A percentile compares a stretch with the other conserved stretches of the same genome.
These are phyloP conservation scores for Metschnikowia kunwiensis DNA, from an alignment of 805 yeast genomes.

Conservation along the genomic window DNA sequence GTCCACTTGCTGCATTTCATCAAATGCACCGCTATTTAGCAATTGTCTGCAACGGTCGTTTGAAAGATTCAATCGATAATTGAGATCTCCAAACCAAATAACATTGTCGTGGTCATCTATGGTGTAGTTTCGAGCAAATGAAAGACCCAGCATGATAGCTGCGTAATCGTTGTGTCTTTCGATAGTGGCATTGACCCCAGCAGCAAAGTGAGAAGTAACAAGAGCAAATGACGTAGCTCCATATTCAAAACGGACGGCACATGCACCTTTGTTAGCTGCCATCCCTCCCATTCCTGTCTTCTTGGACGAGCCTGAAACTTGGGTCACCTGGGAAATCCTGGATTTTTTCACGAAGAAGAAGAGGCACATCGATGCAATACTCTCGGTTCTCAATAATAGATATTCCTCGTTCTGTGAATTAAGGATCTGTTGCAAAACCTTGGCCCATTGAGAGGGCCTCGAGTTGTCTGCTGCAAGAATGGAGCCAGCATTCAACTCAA, in stretches of 20 bases:
- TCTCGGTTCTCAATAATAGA: conserved; percentile 68
- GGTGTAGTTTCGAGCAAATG: conserved; percentile 73
- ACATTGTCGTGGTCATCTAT: conserved; percentile 81
- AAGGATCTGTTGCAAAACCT: conserved; percentile 57
- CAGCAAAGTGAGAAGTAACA: conserved; percentile 90
- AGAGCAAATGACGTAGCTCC: conserved; percentile 76
- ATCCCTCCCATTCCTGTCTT: conserved; percentile 97
- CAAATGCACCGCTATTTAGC: conserved; percentile 44
- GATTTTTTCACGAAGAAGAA: conserved; percentile 58
- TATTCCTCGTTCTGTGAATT: conserved; percentile 48
- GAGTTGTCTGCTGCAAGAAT: conserved; percentile 83
- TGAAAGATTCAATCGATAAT: conserved; percentile 69
- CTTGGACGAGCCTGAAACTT: conserved; percentile 91
- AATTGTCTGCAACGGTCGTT: conserved; percentile 70
- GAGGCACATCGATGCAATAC: conserved; percentile 66
- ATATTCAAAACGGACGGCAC: conserved; percentile 82
- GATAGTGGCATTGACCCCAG: conserved; percentile 76
- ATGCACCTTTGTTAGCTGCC: conserved; percentile 96
- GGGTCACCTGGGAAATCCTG: conserved; percentile 48
- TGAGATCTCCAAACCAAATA: conserved; percentile 94
- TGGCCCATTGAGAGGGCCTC: conserved; percentile 77
- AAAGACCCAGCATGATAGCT: conserved; percentile 69
- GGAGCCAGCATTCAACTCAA: conserved; percentile 89
- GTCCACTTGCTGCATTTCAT: conserved; percentile 61
- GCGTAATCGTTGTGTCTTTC: conserved; percentile 86